Percentiles rank a stretch among this genome's conserved stretches.
phyloP scores from a whole-genome alignment of 2,329 filamentous ascomycete species.

The Capronia americana region DNA sequence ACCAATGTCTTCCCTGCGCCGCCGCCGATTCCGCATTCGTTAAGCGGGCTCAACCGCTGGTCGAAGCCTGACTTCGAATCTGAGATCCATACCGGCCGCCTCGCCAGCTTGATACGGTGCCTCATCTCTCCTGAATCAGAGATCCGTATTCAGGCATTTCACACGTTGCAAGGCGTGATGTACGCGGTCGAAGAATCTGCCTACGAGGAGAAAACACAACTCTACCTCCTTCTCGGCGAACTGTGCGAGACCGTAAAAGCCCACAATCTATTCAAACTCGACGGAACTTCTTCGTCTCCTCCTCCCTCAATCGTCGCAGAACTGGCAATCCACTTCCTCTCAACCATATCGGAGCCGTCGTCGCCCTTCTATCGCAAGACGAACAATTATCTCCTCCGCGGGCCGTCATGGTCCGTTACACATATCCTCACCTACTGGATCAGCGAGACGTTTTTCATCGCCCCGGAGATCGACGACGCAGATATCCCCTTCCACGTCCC shows the following conservation, averaged over 20 bases:
- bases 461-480: conserved; percentile 73
- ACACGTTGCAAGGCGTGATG: conserved; percentile 62
- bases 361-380: conserved; percentile 85
- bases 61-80: conserved; percentile 73
- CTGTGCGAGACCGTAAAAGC: conserved; percentile 69
- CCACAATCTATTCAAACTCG: conserved; percentile 8
- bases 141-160: conserved; percentile 78
- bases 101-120: conserved; percentile 73
- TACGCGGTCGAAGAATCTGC: conserved; percentile 63
- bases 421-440: conserved; percentile 66
- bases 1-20: conserved; percentile 60
- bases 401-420: conserved; percentile 72
- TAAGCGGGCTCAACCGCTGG: conserved; percentile 54
- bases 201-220: conserved; percentile 63
- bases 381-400: conserved; percentile 80
- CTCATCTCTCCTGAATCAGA: conserved; percentile 76
- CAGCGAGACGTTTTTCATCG: conserved; percentile 74
- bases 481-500: conserved; percentile 60
- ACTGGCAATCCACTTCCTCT: conserved; percentile 72
- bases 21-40: conserved; percentile 52
- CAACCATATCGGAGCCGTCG: conserved; percentile 75
- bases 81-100: conserved; percentile 74
- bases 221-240: conserved; percentile 82
- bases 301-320: conserved; percentile 77
- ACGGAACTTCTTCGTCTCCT: conserved; percentile 45